Evolutionary conservation across 2,329 filamentous ascomycete genomes (phyloP).

Genomic region (Arthrobotrys iridis): DNA sequence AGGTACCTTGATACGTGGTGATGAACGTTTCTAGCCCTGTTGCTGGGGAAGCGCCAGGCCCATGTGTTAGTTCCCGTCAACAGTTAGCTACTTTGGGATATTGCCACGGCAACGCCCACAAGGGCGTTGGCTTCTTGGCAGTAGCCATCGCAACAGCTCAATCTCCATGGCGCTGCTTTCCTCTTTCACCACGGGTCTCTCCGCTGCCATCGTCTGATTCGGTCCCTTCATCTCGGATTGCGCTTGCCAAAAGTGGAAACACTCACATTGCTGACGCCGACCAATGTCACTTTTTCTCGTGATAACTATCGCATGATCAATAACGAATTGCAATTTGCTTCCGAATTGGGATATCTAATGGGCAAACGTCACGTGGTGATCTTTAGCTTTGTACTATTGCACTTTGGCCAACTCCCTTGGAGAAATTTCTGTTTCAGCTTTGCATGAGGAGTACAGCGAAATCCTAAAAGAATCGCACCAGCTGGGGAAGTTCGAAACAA

Average conservation of each 20-base stretch:
- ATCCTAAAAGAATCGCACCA: too few relatives aligned
- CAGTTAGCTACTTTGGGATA: slow-evolving; percentile 35
- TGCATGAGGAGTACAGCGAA: too few relatives aligned
- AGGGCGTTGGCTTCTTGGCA: slow-evolving; percentile 17
- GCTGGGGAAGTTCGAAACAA: too few relatives aligned
- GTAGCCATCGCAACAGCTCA: slow-evolving; percentile 53
- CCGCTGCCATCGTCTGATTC: slow-evolving; percentile 7
- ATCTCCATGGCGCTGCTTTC: slow-evolving; percentile 47
- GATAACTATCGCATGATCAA: slow-evolving; percentile 22
- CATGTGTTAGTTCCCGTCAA: slow-evolving; percentile 2
- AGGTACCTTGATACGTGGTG: slow-evolving; percentile 35
- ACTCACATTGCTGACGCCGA: neutral
- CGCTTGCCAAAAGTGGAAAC: neutral
- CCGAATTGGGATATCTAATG: slow-evolving; percentile 28
- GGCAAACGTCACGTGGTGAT: neutral
- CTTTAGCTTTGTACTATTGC: too few relatives aligned
- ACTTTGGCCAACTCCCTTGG: too few relatives aligned
- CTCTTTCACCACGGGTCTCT: slow-evolving; percentile 8
- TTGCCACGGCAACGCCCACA: slow-evolving; percentile 35
- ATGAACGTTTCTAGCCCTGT: slow-evolving; percentile 26
- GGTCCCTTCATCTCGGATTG: slow-evolving; percentile 23
- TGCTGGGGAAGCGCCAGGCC: slow-evolving; percentile 16
- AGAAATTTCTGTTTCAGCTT: too few relatives aligned
- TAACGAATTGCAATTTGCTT: slow-evolving; percentile 15
- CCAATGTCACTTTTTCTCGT: neutral